Conservation (phyloP, 1,284 basidiomycete genomes). For the Ceratobasidium theobromae region DNA sequence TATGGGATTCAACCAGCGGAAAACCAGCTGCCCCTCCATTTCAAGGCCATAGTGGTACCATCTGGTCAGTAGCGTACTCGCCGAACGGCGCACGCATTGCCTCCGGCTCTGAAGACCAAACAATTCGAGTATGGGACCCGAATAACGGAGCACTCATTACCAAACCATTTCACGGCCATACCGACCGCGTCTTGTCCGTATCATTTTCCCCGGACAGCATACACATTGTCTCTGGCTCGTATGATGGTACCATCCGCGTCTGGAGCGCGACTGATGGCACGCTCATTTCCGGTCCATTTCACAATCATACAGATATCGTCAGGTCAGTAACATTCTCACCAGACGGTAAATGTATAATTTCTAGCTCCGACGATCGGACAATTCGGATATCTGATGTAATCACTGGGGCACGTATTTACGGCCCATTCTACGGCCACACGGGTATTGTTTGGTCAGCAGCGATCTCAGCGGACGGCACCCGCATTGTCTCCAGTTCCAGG, state of each 20-base stretch:
- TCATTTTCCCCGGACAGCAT: constrained; percentile 22
- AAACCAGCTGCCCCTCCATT: not conserved
- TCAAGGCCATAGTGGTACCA: not conserved
- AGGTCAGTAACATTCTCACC: too few relatives aligned
- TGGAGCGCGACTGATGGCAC: not conserved
- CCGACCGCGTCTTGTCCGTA: constrained; percentile 6
- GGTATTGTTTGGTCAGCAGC: not conserved
- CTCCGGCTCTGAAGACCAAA: not conserved
- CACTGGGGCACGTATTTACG: too few relatives aligned
- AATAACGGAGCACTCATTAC: not conserved
- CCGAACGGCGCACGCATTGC: not conserved
- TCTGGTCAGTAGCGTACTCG: not conserved
- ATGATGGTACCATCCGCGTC: constrained; percentile 18
- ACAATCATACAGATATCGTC: too few relatives aligned
- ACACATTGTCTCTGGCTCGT: constrained; percentile 21
- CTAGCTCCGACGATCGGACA: too few relatives aligned
- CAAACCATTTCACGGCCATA: constrained; percentile 3
- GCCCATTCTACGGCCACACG: not conserved
- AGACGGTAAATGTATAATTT: too few relatives aligned
- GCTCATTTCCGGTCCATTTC: too few relatives aligned
- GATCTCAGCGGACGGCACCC: not conserved
- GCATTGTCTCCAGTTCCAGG: not conserved
- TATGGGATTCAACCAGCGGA: constrained; percentile 8
- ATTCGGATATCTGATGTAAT: too few relatives aligned
- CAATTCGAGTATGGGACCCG: constrained; percentile 6